These are phyloP conservation scores for Galerina marginata DNA, from an alignment of 768 basidiomycete genomes.

Conservation along the genomic window DNA sequence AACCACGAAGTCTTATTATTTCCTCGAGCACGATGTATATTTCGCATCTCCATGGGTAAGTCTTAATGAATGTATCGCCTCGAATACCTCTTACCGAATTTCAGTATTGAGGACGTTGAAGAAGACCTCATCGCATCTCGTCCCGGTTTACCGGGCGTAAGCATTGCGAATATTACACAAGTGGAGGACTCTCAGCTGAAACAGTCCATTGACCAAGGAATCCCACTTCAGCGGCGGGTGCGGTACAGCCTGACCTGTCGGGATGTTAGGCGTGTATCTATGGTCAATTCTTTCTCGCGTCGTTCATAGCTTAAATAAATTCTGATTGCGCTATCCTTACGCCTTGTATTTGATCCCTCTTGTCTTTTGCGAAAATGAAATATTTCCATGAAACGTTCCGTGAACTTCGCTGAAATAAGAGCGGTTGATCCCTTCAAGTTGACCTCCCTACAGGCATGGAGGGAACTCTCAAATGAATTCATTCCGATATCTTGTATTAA, in stretches of 20 bases:
- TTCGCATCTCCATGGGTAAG: conserved; percentile 75
- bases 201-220: conserved; percentile 51
- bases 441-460: no score
- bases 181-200: conserved; percentile 48
- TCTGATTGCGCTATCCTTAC: background rate
- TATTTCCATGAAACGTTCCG: no score
- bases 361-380: no score
- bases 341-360: background rate
- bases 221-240: conserved; percentile 56
- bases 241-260: conserved; percentile 89
- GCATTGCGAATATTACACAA: conserved; percentile 63
- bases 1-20: conserved; percentile 86
- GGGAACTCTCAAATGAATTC: no score
- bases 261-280: conserved; percentile 70
- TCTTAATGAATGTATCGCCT: background rate
- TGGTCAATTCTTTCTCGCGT: conserved; percentile 9
- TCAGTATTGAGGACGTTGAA: conserved; percentile 63
- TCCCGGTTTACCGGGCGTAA: conserved; percentile 26
- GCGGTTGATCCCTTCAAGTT: no score
- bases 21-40: conserved; percentile 74
- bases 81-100: conserved; percentile 1
- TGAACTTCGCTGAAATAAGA: no score
- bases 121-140: conserved; percentile 51
- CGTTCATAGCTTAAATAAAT: background rate
- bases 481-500: no score